Evolutionary conservation across 2,329 filamentous ascomycete genomes (phyloP), one percentile per base, ranked within the genome.

Genomic region (Aspergillus quadricinctus): DNA sequence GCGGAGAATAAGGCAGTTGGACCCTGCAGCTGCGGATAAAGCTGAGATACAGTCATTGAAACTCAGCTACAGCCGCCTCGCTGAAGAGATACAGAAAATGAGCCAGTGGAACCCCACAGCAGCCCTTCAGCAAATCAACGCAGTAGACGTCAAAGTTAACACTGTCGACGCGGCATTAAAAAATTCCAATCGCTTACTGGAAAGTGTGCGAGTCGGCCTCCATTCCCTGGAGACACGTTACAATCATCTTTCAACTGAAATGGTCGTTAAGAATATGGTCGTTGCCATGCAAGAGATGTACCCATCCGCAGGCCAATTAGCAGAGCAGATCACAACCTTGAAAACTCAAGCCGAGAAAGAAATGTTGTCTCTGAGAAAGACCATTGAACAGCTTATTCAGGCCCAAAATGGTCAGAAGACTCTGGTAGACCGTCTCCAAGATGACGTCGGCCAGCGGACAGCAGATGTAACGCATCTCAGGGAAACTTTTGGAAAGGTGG

Each of bases 191-290:
- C 8, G 19, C 23, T 3, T 37, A 37, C 14, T 63, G 1, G 58
- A 64, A 3, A 62, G 56, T 17, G n/a, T 71, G 3, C 57, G 50
- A 6, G 59, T 61, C 21, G 65, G 62, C n/a, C 37, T 74, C 23
- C 64, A 67, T 29, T 75, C 72, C 0, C 61, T 86, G 7, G 77
- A 81, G 62, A 54, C 57, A 0, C 81, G 80, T 57, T 83, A 77
- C 57, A 78, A 77, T 54, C 82, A 81, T 59, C 66, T 86, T 7
- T 66, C 66, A 19, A 75, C 75, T 0, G 70, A 72, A 10, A 61
- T 68, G 3, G 51, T 78, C 19, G 69, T 71, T 1, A 66, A 64
- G n/a, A 61, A 67, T 14, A 74, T 76, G 62, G 51, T 72, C 23
- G 59, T 53, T 21, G 64, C 65, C 2, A 69, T 76, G 60, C 67